Percentiles rank a stretch among this genome's conserved stretches.
phyloP scores from a whole-genome alignment of 768 basidiomycete genomes.

The Phylloporus arenicola region DNA sequence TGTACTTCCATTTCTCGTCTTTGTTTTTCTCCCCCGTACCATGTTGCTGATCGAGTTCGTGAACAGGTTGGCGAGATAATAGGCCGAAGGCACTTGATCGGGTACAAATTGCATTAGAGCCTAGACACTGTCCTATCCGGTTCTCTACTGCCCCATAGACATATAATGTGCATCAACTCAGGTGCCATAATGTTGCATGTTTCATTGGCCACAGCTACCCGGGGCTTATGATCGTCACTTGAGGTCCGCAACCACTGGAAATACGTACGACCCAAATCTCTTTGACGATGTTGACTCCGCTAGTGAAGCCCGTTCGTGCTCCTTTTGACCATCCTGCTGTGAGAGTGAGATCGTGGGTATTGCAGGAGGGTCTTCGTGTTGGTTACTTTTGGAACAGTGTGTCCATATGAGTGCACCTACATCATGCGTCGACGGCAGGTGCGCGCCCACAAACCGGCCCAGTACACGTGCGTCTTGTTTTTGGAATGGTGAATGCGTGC shows the following conservation, averaged over 20 bases:
- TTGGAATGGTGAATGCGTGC: too few relatives aligned
- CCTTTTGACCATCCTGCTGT: too few relatives aligned
- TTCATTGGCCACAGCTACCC: background rate
- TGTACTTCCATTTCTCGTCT: background rate
- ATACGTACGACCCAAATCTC: too few relatives aligned
- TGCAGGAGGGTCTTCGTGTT: too few relatives aligned
- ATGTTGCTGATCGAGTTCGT: constrained; percentile 1
- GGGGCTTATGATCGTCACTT: background rate
- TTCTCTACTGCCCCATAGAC: constrained; percentile 8
- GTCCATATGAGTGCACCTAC: too few relatives aligned
- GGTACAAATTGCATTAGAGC: constrained; percentile 62
- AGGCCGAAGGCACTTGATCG: constrained; percentile 72
- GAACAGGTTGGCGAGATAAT: constrained; percentile 81
- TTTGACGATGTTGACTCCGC: too few relatives aligned
- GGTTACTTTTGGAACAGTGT: too few relatives aligned
- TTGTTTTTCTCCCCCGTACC: background rate
- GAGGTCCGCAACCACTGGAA: background rate
- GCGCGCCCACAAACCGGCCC: too few relatives aligned
- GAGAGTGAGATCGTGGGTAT: too few relatives aligned
- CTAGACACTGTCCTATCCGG: background rate
- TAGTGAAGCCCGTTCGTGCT: too few relatives aligned
- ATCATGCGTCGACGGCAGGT: too few relatives aligned
- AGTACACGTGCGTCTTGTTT: too few relatives aligned
- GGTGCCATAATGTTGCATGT: background rate
- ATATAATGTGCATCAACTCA: constrained; percentile 1